These are phyloP conservation scores for Pseudonectria foliicola DNA, from an alignment of 2,329 filamentous ascomycete genomes.

Conservation along the genomic window DNA sequence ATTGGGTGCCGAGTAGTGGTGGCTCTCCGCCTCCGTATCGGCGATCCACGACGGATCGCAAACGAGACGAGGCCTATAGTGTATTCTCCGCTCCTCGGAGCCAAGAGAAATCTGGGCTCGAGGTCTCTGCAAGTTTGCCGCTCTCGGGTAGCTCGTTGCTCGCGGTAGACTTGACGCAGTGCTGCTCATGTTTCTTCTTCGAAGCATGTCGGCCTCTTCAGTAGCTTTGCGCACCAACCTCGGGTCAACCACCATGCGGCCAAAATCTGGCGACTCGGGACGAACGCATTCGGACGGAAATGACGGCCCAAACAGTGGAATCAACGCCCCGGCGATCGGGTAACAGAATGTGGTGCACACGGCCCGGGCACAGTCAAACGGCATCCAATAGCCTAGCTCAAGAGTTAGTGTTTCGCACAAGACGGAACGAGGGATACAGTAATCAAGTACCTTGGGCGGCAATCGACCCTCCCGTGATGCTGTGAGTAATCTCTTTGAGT, in stretches of 20 bases:
- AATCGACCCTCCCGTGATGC: constrained; percentile 88
- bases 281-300: constrained; percentile 69
- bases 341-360: constrained; percentile 87
- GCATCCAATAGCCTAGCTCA: constrained; percentile 85
- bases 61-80: constrained; percentile 14
- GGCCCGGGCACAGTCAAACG: constrained; percentile 76
- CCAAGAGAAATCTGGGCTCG: constrained; percentile 2
- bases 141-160: constrained; percentile 16
- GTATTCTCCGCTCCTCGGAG: constrained; percentile 12
- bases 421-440: too few species aligned
- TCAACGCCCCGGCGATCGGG: constrained; percentile 74
- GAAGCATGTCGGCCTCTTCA: constrained; percentile 33
- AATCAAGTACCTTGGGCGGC: constrained; percentile 69
- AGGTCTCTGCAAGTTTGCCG: constrained; percentile 5
- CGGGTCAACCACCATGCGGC: constrained; percentile 58
- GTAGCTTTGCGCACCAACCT: constrained; percentile 47
- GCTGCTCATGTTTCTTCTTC: constrained; percentile 12
- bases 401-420: constrained; percentile 6
- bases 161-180: constrained; percentile 4
- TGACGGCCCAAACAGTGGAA: constrained; percentile 79
- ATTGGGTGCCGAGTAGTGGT: constrained; percentile 18
- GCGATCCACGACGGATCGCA: constrained; percentile 17
- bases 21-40: constrained; percentile 13
- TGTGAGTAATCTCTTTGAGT: constrained; percentile 82
- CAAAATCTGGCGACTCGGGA: constrained; percentile 56